Evolutionary conservation across 352 stramenopile genomes (phyloP), one percentile per base, ranked within the genome.

Genomic region (Pythium monospermum): DNA sequence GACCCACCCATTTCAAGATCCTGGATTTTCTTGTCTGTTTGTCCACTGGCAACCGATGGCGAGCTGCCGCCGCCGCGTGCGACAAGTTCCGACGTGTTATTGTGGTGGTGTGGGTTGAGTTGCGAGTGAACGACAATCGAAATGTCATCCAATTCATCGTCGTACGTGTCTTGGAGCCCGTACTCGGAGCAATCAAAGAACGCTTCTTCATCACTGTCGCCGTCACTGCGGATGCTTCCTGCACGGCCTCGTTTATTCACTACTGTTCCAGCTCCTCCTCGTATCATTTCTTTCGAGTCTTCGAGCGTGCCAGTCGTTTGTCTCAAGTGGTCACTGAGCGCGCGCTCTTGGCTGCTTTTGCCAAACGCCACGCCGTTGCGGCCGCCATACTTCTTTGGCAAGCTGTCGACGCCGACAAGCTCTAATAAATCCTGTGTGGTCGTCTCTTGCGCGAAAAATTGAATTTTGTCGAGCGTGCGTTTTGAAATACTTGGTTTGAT

Each of bases 181-280:
- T 89, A 91, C 51, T 89, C 81, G 12, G 68, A 75, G 45, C 68
- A 86, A 38, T 91, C 81, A 38, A 91, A 91, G 36, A 91, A 89
- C 6, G 80, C 80, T 49, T 91, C 80, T 67, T 91, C 80, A 27
- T 91, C 80, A 25, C 80, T 91, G 21, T 57, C 68, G 1, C 65
- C 72, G 3, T 55, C 54, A 19, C 53, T 54, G n/a, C 53, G 53
- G 3, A 62, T 35, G 36, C 54, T 62, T 28, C 71, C 69, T 0
- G 66, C 47, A 15, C 50, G 31, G 6, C 12, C 36, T 13, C 33
- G 39, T 25, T 33, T 21, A n/a, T n/a, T n/a, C n/a, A n/a, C n/a
- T 6, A 32, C 32, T 10, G 23, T 68, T 33, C 33, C 43, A 8
- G 33, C 52, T 8, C 43, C 43, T 7, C 43, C 52, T 12, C 53